Conservation (phyloP, 2,329 filamentous ascomycete species). For the Neonectria faginata region DNA sequence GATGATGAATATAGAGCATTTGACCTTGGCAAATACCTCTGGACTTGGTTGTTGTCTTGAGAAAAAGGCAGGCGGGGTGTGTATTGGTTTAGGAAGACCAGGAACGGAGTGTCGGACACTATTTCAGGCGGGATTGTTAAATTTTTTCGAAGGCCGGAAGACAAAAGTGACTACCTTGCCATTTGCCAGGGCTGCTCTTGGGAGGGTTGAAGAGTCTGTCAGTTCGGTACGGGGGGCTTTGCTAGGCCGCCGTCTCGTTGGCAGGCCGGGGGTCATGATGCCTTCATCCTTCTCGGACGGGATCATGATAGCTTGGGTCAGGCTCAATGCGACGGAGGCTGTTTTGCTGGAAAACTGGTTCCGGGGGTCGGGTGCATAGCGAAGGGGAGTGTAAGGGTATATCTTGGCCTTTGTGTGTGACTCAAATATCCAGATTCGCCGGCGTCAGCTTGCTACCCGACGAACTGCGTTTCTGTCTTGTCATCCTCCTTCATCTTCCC, state of each 20-base stretch:
- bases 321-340: constrained; percentile 42
- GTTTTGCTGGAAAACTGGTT: constrained; percentile 59
- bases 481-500: constrained; percentile 33
- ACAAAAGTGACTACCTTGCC: constrained; percentile 55
- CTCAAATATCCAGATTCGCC: constrained; percentile 48
- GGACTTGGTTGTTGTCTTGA: constrained; percentile 56
- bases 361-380: constrained; percentile 57
- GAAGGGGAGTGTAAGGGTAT: constrained; percentile 57
- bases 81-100: constrained; percentile 53
- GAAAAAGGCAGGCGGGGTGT: constrained; percentile 52
- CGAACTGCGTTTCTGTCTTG: constrained; percentile 44
- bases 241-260: constrained; percentile 42
- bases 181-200: constrained; percentile 50
- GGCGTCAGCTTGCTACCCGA: constrained; percentile 43
- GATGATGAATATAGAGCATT: constrained; percentile 60
- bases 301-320: constrained; percentile 25
- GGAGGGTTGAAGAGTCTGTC: constrained; percentile 46
- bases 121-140: constrained; percentile 52
- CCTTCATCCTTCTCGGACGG: constrained; percentile 13
- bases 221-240: constrained; percentile 48
- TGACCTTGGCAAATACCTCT: constrained; percentile 59
- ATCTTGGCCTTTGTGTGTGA: constrained; percentile 54
- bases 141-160: constrained; percentile 53
- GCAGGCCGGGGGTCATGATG: constrained; percentile 21
- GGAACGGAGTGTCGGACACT: constrained; percentile 55